Conservation (phyloP, 345 rosid species). For the Linum trigynum region DNA sequence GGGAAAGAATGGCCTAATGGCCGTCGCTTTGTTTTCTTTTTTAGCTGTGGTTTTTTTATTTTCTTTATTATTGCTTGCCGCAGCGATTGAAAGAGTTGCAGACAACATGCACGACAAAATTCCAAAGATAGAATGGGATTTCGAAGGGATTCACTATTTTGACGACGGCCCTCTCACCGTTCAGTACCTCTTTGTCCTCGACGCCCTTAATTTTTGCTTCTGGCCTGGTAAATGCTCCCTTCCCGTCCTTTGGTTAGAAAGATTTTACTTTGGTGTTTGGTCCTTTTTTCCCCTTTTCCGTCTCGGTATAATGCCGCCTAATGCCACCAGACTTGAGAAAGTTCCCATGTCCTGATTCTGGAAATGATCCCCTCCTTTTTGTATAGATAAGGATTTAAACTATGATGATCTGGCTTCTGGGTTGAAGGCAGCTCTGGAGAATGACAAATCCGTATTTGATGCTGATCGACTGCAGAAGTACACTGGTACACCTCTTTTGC, state of each 20-base stretch:
- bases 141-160: constrained; percentile 76
- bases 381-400: constrained; percentile 46
- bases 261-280: too few relatives aligned
- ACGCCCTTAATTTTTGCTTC: constrained; percentile 71
- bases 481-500: constrained; percentile 35
- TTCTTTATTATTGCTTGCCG: neutral
- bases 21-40: neutral
- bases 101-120: constrained; percentile 38
- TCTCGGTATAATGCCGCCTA: neutral
- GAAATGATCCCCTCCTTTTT: neutral
- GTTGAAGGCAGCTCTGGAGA: constrained; percentile 54
- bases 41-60: neutral
- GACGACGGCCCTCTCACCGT: constrained; percentile 61
- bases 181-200: constrained; percentile 73
- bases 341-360: neutral
- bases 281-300: too few relatives aligned
- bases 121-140: constrained; percentile 72
- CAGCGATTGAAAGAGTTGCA: constrained; percentile 58
- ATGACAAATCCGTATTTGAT: constrained; percentile 58
- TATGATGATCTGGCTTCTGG: constrained; percentile 62
- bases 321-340: neutral
- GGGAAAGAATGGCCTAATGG: neutral
- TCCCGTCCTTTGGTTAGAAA: neutral
- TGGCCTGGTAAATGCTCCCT: constrained; percentile 50
- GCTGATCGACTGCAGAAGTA: constrained; percentile 57